These are phyloP conservation scores for Volvox carteri DNA, from an alignment of 163 green algal species.

Conservation along the genomic window DNA sequence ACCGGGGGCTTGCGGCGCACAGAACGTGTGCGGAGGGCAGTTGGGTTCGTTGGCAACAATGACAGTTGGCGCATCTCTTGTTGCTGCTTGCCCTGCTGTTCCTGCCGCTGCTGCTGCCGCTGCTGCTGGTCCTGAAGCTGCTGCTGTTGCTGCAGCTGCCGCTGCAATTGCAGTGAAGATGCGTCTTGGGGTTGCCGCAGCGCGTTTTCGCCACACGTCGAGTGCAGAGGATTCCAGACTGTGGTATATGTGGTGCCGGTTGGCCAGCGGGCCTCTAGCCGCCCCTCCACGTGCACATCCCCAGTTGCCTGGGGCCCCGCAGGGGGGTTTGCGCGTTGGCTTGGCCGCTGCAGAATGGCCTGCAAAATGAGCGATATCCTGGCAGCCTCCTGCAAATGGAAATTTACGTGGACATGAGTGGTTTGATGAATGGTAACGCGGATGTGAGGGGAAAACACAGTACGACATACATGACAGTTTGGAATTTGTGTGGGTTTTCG, in stretches of 20 bases:
- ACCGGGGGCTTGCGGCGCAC: neutral
- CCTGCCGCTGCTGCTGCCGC: neutral
- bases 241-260: neutral
- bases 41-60: neutral
- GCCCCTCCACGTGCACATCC: too few relatives aligned
- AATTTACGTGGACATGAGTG: too few relatives aligned
- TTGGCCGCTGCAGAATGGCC: neutral
- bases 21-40: neutral
- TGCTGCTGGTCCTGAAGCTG: neutral
- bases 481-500: too few relatives aligned
- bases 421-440: too few relatives aligned
- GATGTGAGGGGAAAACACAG: too few relatives aligned
- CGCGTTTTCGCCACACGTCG: neutral
- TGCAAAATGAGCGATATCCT: neutral
- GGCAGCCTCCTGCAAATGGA: slow-evolving; percentile 25
- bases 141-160: neutral
- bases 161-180: neutral
- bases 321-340: too few relatives aligned
- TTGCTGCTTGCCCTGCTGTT: neutral
- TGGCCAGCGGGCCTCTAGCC: too few relatives aligned
- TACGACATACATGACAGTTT: too few relatives aligned
- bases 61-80: neutral
- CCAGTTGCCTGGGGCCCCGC: too few relatives aligned
- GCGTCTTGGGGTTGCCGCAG: neutral
- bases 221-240: slow-evolving; percentile 7